These are phyloP conservation scores for Candida oleophila DNA, from an alignment of 805 yeast genomes.

Conservation along the genomic window DNA sequence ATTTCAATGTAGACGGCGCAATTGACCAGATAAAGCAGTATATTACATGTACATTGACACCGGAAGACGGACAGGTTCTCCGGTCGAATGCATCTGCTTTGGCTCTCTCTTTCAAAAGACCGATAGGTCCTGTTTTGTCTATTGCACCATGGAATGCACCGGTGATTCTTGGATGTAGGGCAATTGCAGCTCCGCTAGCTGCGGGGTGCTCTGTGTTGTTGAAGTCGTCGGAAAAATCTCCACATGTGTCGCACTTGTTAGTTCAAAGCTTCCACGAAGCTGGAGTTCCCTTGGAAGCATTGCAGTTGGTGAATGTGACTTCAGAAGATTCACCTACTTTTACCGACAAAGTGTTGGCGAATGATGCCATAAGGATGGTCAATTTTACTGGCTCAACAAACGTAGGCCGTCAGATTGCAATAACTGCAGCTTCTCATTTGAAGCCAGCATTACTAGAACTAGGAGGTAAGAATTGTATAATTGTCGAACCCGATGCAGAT, in stretches of 20 bases:
- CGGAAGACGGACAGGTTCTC: conserved; percentile 17
- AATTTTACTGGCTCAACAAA: conserved; percentile 48
- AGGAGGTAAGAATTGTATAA: conserved; percentile 44
- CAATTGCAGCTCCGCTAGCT: conserved; percentile 43
- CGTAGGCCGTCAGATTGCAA: conserved; percentile 37
- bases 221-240: conserved; percentile 41
- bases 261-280: conserved; percentile 34
- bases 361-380: conserved; percentile 30
- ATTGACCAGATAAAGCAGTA: conserved; percentile 30
- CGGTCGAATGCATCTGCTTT: conserved; percentile 14
- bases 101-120: conserved; percentile 32
- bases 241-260: conserved; percentile 28
- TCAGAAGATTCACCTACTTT: conserved; percentile 23
- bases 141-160: conserved; percentile 54
- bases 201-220: conserved; percentile 50
- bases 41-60: conserved; percentile 15
- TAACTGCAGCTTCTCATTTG: conserved; percentile 32
- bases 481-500: conserved; percentile 34
- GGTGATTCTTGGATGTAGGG: conserved; percentile 35
- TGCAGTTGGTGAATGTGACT: conserved; percentile 33
- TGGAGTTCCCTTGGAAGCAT: conserved; percentile 36
- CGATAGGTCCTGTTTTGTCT: conserved; percentile 46
- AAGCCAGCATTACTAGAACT: conserved; percentile 45
- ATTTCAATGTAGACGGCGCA: conserved; percentile 28
- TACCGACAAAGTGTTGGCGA: conserved; percentile 23